phyloP scores from a whole-genome alignment of 2,329 filamentous ascomycete genomes.

The Exophiala spinifera region DNA sequence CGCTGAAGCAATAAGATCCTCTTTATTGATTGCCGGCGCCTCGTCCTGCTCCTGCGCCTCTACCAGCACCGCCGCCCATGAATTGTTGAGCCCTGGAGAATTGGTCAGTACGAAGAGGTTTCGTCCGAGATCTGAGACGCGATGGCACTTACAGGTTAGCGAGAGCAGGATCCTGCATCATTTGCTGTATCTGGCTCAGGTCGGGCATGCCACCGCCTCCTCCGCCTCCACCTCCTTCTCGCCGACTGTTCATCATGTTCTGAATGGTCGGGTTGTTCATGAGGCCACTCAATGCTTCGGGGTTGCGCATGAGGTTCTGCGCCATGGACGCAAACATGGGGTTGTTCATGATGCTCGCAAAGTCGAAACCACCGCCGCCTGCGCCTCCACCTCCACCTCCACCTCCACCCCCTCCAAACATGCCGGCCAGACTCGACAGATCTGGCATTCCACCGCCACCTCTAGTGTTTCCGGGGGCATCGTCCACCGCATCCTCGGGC shows the following conservation, averaged over 20 bases:
- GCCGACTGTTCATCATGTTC: slow-evolving; percentile 32
- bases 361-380: slow-evolving; percentile 70
- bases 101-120: slow-evolving; percentile 3
- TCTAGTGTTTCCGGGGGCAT: slow-evolving; percentile 45
- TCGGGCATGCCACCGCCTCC: slow-evolving; percentile 84
- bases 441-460: slow-evolving; percentile 64
- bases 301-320: slow-evolving; percentile 95
- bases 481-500: slow-evolving; percentile 52
- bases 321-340: slow-evolving; percentile 98
- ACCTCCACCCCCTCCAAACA: slow-evolving; percentile 59
- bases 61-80: slow-evolving; percentile 55
- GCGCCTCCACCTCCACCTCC: slow-evolving; percentile 60
- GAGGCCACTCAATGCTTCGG: slow-evolving; percentile 82
- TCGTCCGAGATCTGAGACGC: background rate
- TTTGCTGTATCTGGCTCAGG: slow-evolving; percentile 53
- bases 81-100: slow-evolving; percentile 60
- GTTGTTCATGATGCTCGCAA: slow-evolving; percentile 87
- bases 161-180: slow-evolving; percentile 92
- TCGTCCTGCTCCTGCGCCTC: slow-evolving; percentile 25
- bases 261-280: slow-evolving; percentile 76
- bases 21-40: slow-evolving; percentile 12
- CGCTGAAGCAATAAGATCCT: background rate
- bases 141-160: slow-evolving; percentile 76
- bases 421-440: slow-evolving; percentile 65
- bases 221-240: slow-evolving; percentile 29